Evolutionary conservation across 2,329 filamentous ascomycete species (phyloP).

Genomic region (Monilinia fructigena): DNA sequence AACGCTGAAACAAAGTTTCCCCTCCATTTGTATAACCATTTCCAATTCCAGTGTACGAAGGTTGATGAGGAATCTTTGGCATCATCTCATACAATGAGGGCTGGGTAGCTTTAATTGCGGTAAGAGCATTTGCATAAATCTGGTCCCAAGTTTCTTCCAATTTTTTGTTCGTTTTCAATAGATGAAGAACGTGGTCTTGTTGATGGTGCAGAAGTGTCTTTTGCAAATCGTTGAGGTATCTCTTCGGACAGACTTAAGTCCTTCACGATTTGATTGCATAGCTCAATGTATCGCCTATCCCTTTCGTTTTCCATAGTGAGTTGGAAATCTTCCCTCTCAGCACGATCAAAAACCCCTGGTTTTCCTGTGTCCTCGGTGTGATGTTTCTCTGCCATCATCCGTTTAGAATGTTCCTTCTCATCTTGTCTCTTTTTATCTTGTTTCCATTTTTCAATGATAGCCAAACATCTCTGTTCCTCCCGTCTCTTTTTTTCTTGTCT

Average conservation of each 20-base stretch:
- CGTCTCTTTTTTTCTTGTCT: too few species aligned
- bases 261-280: not conserved
- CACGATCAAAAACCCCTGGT: not conserved
- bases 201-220: not conserved
- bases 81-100: constrained; percentile 2
- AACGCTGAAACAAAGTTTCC: constrained; percentile 31
- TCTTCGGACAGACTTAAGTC: not conserved
- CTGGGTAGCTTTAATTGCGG: not conserved
- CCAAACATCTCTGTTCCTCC: too few species aligned
- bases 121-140: not conserved
- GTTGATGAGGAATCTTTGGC: not conserved
- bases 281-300: not conserved
- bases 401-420: too few species aligned
- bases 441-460: too few species aligned
- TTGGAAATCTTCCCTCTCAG: not conserved
- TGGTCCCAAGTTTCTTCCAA: not conserved
- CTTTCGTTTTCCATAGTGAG: too few species aligned
- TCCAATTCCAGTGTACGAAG: not conserved
- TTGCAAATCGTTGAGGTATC: not conserved
- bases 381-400: not conserved
- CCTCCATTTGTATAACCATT: not conserved
- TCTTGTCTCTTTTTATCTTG: too few species aligned
- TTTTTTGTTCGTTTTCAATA: not conserved
- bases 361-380: not conserved
- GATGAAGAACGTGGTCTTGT: not conserved